These are phyloP conservation scores for Suhomyces vadensis DNA, from an alignment of 805 yeast genomes.

Conservation along the genomic window DNA sequence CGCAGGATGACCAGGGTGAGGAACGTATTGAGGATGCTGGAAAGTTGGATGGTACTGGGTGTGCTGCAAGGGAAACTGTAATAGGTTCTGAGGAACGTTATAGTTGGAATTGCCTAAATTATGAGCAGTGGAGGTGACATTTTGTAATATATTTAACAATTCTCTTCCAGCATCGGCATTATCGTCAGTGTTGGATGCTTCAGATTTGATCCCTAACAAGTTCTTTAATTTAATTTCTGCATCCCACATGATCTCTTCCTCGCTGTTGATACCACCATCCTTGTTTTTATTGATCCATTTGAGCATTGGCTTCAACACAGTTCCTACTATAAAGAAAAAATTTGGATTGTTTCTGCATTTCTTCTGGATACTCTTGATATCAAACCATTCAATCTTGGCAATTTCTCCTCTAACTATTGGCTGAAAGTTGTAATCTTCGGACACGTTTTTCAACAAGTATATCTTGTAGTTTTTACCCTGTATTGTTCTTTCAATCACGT, in stretches of 20 bases:
- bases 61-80: conserved; percentile 15
- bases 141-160: conserved; percentile 58
- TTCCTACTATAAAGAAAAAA: conserved; percentile 46
- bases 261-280: conserved; percentile 43
- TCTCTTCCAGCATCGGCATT: conserved; percentile 74
- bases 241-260: conserved; percentile 57
- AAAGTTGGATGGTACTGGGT: conserved; percentile 10
- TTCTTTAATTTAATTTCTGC: conserved; percentile 68
- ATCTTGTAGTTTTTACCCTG: conserved; percentile 84
- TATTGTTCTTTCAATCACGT: conserved; percentile 77
- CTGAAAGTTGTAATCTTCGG: conserved; percentile 70
- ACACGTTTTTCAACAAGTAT: conserved; percentile 72
- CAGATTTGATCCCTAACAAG: conserved; percentile 56
- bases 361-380: conserved; percentile 47
- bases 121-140: conserved; percentile 20
- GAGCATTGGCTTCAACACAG: conserved; percentile 51
- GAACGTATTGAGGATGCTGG: conserved; percentile 3
- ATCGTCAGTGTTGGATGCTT: conserved; percentile 21
- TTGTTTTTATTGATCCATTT: conserved; percentile 58
- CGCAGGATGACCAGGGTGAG: conserved; percentile 12
- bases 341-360: conserved; percentile 40
- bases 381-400: conserved; percentile 76
- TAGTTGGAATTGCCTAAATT: conserved; percentile 10
- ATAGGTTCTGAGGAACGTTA: conserved; percentile 34
- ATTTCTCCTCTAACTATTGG: conserved; percentile 91